A percentile compares a stretch with the other conserved stretches of the same genome.
These are phyloP conservation scores for Kwoniella pini DNA, from an alignment of 768 basidiomycete genomes.

Conservation along the genomic window DNA sequence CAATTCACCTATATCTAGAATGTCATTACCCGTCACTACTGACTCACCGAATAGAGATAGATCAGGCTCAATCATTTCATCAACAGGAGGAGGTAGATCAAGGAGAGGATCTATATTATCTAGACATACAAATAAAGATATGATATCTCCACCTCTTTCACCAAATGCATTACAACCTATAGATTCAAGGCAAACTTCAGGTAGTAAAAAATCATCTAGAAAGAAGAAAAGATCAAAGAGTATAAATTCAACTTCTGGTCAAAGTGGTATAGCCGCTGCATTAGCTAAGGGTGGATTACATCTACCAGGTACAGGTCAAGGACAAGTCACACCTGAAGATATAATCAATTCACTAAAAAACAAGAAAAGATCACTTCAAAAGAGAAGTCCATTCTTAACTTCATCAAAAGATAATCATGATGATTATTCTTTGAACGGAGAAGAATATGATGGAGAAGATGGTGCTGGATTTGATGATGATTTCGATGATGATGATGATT, in stretches of 20 bases:
- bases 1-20: neutral
- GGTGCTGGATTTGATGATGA: slow-evolving; percentile 39
- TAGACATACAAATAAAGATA: neutral
- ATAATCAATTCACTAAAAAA: slow-evolving; percentile 5
- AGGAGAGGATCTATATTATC: slow-evolving; percentile 14
- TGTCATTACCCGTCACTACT: neutral
- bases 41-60: slow-evolving; percentile 7
- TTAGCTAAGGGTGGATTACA: slow-evolving; percentile 35
- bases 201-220: slow-evolving; percentile 14
- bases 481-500: slow-evolving; percentile 47
- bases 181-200: slow-evolving; percentile 10
- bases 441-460: slow-evolving; percentile 19
- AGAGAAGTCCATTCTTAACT: slow-evolving; percentile 34
- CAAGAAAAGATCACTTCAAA: slow-evolving; percentile 9
- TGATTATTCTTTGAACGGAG: slow-evolving; percentile 15
- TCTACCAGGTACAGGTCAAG: slow-evolving; percentile 12
- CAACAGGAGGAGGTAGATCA: slow-evolving; percentile 17
- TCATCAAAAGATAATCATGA: slow-evolving; percentile 20
- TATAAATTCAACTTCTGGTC: slow-evolving; percentile 14
- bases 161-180: slow-evolving; percentile 16
- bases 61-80: slow-evolving; percentile 17
- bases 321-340: slow-evolving; percentile 11
- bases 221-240: slow-evolving; percentile 4
- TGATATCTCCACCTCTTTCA: slow-evolving; percentile 13
- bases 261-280: slow-evolving; percentile 35